Percentiles rank a stretch among this genome's conserved stretches.
These are phyloP conservation scores for Puya raimondii DNA, from an alignment of 176 grass and related monocot genomes.

Conservation along the genomic window DNA sequence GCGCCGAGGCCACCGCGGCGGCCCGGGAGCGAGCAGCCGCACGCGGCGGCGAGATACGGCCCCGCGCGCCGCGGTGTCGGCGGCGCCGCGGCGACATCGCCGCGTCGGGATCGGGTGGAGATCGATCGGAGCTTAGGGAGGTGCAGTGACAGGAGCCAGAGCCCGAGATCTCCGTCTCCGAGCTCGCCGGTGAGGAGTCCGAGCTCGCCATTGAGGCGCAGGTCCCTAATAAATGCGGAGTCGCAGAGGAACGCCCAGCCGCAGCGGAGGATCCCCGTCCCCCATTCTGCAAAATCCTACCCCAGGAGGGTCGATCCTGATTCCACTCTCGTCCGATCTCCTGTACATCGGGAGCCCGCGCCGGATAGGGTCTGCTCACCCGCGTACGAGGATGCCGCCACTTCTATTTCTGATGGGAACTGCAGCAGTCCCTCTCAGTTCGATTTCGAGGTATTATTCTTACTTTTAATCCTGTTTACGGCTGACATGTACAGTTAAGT, in stretches of 20 bases:
- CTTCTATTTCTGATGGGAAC: slow-evolving; percentile 50
- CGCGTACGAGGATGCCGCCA: slow-evolving; percentile 48
- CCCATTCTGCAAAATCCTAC: slow-evolving; percentile 26
- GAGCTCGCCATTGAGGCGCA: slow-evolving; percentile 28
- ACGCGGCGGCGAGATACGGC: neutral
- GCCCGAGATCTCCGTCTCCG: slow-evolving; percentile 25
- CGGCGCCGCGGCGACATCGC: slow-evolving; percentile 1
- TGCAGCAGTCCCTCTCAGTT: slow-evolving; percentile 33
- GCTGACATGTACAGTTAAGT: neutral
- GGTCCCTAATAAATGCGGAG: slow-evolving; percentile 10
- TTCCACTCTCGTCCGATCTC: slow-evolving; percentile 13
- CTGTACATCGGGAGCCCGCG: slow-evolving; percentile 23
- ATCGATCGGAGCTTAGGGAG: slow-evolving; percentile 10
- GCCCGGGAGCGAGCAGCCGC: neutral
- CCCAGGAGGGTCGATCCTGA: slow-evolving; percentile 26
- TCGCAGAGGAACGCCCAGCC: slow-evolving; percentile 20
- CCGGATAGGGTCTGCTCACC: neutral
- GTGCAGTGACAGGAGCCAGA: neutral
- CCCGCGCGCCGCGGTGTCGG: slow-evolving; percentile 4
- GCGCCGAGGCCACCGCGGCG: slow-evolving; percentile 8
- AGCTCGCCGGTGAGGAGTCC: slow-evolving; percentile 33
- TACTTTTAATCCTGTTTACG: neutral
- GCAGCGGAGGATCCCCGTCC: slow-evolving; percentile 32
- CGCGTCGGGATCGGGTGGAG: neutral
- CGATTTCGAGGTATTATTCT: slow-evolving; percentile 42